Conservation (phyloP, 176 grass and related monocot species). For the Juncus effusus region DNA sequence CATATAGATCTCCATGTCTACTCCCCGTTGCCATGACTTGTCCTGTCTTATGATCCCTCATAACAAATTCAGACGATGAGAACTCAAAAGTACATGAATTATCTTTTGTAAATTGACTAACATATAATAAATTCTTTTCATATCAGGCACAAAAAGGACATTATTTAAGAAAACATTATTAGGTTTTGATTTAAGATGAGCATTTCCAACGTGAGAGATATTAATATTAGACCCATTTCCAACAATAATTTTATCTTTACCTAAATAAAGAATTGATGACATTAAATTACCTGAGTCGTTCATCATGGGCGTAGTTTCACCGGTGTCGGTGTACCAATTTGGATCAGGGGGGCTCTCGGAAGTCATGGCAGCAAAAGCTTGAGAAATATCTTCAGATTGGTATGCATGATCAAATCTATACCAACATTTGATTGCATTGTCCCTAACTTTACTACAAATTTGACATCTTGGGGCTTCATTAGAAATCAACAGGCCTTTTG, state of each 20-base stretch:
- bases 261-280: not conserved
- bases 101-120: not conserved
- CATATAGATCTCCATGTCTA: no score
- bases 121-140: not conserved
- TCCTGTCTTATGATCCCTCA: not conserved
- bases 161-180: not conserved
- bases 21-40: no score
- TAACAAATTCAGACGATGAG: not conserved
- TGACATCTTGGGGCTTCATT: not conserved
- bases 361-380: no score
- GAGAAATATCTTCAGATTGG: no score
- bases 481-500: not conserved
- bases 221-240: not conserved
- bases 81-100: not conserved
- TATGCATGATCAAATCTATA: no score
- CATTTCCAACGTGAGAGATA: not conserved
- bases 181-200: not conserved
- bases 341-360: no score
- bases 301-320: not conserved
- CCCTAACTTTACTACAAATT: not conserved
- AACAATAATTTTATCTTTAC: not conserved
- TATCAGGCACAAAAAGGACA: not conserved
- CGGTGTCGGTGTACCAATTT: not conserved
- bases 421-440: no score
- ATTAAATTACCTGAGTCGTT: not conserved